Conservation (phyloP, 495 filamentous ascomycete species). For the Aspergillus nidulans region DNA sequence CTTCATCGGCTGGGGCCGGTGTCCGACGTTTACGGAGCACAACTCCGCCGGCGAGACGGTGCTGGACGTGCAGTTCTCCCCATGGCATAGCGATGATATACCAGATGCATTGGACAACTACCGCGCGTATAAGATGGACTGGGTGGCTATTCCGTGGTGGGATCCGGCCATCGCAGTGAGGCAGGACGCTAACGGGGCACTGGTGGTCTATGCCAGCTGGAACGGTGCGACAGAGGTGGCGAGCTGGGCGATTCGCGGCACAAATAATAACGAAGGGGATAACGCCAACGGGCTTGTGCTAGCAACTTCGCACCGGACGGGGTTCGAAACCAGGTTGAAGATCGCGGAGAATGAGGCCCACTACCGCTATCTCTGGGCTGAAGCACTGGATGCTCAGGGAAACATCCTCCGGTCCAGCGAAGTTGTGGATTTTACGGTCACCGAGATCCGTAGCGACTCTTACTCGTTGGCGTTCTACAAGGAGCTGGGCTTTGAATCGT, state of each 20-base stretch:
- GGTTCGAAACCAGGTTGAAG: slow-evolving; percentile 21
- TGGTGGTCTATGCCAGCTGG: slow-evolving; percentile 21
- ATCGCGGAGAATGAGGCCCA: slow-evolving; percentile 3
- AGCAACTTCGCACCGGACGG: slow-evolving; percentile 8
- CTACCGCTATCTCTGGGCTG: slow-evolving; percentile 18
- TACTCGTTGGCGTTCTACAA: neutral
- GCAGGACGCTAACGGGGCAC: neutral
- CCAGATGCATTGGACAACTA: slow-evolving; percentile 23
- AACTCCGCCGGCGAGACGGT: slow-evolving; percentile 13
- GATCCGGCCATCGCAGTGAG: slow-evolving; percentile 17
- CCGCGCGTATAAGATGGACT: slow-evolving; percentile 22
- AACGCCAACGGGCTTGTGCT: neutral
- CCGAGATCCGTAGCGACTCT: neutral
- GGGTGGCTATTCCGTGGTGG: slow-evolving; percentile 19
- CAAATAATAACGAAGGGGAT: neutral
- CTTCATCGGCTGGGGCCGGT: slow-evolving; percentile 26
- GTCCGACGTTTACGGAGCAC: slow-evolving; percentile 21
- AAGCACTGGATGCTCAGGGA: slow-evolving; percentile 12
- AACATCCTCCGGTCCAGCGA: slow-evolving; percentile 12
- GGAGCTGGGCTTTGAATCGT: neutral
- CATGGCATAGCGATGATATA: slow-evolving; percentile 19
- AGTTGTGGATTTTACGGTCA: slow-evolving; percentile 10
- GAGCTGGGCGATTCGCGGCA: slow-evolving; percentile 10
- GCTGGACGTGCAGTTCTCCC: slow-evolving; percentile 21
- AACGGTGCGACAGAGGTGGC: slow-evolving; percentile 14